Percentiles rank a stretch among this genome's conserved stretches.
Conservation (phyloP, 148 eudicot species). For the Pouteria glomerata region DNA sequence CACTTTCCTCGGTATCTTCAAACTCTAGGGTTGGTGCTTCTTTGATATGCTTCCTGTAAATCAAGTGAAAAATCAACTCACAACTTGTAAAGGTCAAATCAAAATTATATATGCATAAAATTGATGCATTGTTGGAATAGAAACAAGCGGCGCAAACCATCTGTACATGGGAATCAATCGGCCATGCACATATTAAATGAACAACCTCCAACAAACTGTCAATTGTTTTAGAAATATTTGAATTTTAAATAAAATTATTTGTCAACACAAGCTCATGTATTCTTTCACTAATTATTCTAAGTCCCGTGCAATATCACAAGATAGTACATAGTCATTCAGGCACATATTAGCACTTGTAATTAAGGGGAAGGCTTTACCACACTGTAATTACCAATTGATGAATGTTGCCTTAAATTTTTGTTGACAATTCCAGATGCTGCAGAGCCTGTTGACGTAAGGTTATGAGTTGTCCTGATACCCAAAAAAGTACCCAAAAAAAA, state of each 20-base stretch:
- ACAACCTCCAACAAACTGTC: too few relatives aligned
- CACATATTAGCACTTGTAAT: too few relatives aligned
- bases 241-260: too few relatives aligned
- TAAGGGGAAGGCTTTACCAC: constrained; percentile 52
- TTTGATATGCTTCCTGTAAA: constrained; percentile 39
- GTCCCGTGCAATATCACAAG: too few relatives aligned
- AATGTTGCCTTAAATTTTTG: constrained; percentile 32
- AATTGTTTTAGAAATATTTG: too few relatives aligned
- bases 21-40: constrained; percentile 34
- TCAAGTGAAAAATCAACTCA: background rate
- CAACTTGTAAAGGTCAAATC: background rate
- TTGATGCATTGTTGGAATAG: background rate
- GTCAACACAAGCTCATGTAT: too few relatives aligned
- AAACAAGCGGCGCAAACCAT: too few relatives aligned
- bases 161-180: too few relatives aligned
- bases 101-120: background rate
- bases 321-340: too few relatives aligned
- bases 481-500: background rate
- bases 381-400: constrained; percentile 24
- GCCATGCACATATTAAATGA: too few relatives aligned
- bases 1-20: constrained; percentile 45
- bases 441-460: constrained; percentile 19
- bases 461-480: background rate
- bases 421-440: constrained; percentile 45
- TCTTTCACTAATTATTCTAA: too few relatives aligned